These are phyloP conservation scores for Wickerhamiella spandovensis DNA, from an alignment of 805 yeast genomes.

Conservation along the genomic window DNA sequence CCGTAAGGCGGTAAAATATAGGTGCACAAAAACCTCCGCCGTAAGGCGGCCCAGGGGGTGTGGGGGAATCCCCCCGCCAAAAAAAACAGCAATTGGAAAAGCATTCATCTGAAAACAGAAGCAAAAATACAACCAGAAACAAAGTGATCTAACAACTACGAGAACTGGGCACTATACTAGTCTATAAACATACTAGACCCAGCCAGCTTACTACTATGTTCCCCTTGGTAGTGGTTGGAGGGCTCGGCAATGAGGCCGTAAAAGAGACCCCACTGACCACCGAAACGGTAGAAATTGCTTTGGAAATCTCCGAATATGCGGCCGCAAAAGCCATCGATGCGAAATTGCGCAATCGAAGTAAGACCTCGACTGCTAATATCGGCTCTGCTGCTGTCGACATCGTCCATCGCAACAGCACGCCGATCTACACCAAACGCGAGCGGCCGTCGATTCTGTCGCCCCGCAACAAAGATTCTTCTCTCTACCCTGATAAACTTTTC, in stretches of 20 bases:
- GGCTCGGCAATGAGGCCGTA: slow-evolving; percentile 1
- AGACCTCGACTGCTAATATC: neutral
- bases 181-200: too few relatives aligned
- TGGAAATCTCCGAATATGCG: neutral
- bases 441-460: slow-evolving; percentile 32
- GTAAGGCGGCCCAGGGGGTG: too few relatives aligned
- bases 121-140: too few relatives aligned
- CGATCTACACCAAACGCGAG: slow-evolving; percentile 6
- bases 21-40: too few relatives aligned
- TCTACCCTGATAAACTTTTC: slow-evolving; percentile 32
- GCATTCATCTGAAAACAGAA: too few relatives aligned
- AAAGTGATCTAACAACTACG: too few relatives aligned
- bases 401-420: slow-evolving; percentile 2
- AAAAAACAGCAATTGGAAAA: too few relatives aligned
- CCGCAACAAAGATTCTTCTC: slow-evolving; percentile 27
- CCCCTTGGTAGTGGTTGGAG: slow-evolving; percentile 3
- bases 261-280: neutral
- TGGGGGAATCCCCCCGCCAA: too few relatives aligned
- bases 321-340: neutral
- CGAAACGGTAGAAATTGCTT: neutral
- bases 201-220: too few relatives aligned
- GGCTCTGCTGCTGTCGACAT: neutral
- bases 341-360: neutral
- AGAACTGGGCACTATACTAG: too few relatives aligned
- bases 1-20: too few relatives aligned